A percentile compares a stretch with the other conserved stretches of the same genome.
Conservation (phyloP, 1,139 yeast species). For the Yamadazyma sp. region DNA sequence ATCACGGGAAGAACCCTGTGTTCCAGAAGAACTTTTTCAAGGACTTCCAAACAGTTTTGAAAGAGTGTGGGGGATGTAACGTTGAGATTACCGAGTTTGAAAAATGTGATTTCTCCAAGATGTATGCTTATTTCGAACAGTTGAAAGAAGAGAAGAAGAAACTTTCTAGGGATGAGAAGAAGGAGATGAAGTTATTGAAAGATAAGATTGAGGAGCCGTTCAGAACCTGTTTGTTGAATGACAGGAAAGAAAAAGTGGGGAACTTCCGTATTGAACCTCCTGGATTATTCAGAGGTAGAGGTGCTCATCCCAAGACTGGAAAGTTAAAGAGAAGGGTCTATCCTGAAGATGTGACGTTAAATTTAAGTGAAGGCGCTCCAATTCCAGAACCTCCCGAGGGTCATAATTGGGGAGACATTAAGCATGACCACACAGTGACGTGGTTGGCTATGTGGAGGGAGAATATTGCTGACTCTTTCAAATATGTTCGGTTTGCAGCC, state of each 20-base stretch:
- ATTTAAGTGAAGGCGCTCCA: slow-evolving; percentile 69
- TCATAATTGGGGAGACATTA: slow-evolving; percentile 86
- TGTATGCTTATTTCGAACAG: slow-evolving; percentile 69
- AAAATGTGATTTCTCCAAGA: slow-evolving; percentile 77
- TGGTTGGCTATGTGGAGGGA: slow-evolving; percentile 99
- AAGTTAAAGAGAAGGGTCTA: slow-evolving; percentile 76
- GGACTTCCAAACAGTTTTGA: slow-evolving; percentile 70
- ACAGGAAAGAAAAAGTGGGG: slow-evolving; percentile 89
- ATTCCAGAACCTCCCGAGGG: slow-evolving; percentile 87
- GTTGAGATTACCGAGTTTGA: slow-evolving; percentile 58
- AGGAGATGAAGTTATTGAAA: slow-evolving; percentile 64
- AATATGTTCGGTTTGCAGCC: slow-evolving; percentile 90
- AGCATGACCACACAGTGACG: slow-evolving; percentile 85
- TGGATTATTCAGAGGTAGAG: slow-evolving; percentile 92
- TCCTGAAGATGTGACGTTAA: slow-evolving; percentile 88
- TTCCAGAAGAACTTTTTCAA: slow-evolving; percentile 84
- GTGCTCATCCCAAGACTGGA: slow-evolving; percentile 96
- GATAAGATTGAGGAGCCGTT: slow-evolving; percentile 79
- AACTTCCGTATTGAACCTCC: slow-evolving; percentile 96
- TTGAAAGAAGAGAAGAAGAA: slow-evolving; percentile 72
- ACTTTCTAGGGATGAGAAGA: slow-evolving; percentile 70
- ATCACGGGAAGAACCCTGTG: slow-evolving; percentile 83
- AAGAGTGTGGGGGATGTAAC: slow-evolving; percentile 66
- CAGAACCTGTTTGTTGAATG: slow-evolving; percentile 79
- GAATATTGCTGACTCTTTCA: slow-evolving; percentile 78